A percentile compares a stretch with the other conserved stretches of the same genome.
phyloP scores from a whole-genome alignment of 176 grass and related monocot genomes.

The Carex littledalei region DNA sequence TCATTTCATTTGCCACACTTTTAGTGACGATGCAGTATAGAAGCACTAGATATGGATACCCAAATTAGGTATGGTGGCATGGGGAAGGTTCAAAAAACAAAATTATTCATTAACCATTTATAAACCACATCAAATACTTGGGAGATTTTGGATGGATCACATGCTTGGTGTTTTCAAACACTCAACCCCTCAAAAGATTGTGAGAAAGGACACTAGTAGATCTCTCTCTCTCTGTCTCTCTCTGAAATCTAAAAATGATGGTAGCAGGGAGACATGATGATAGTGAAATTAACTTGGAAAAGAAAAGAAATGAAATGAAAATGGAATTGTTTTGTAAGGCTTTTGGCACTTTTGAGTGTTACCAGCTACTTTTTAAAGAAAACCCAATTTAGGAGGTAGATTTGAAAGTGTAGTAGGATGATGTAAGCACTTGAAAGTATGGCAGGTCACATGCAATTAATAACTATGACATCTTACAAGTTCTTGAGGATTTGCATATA shows the following conservation, averaged over 20 bases:
- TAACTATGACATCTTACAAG: not conserved
- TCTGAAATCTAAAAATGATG: constrained; percentile 43
- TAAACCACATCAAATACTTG: not conserved
- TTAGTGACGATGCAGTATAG: not conserved
- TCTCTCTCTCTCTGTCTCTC: constrained; percentile 7
- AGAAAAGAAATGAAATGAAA: not conserved
- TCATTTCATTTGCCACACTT: not conserved
- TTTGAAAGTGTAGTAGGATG: not conserved
- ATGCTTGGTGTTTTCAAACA: constrained; percentile 33
- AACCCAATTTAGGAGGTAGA: constrained; percentile 8
- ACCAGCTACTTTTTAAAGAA: constrained; percentile 6
- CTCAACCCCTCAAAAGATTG: constrained; percentile 39
- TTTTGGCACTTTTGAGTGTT: constrained; percentile 6
- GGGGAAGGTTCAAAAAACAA: constrained; percentile 24
- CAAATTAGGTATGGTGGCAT: constrained; percentile 9
- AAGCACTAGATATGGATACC: constrained; percentile 18
- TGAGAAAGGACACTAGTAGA: constrained; percentile 27
- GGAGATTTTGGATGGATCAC: constrained; percentile 29
- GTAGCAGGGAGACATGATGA: constrained; percentile 18
- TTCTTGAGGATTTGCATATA: not conserved
- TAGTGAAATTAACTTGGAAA: not conserved
- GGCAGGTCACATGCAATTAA: not conserved
- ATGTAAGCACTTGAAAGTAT: constrained; percentile 6
- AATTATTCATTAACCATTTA: constrained; percentile 21
- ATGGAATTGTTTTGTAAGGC: constrained; percentile 8